Evolutionary conservation across 441 rosid genomes (phyloP), one percentile per base, ranked within the genome.

Genomic region (Croton laevigatus): DNA sequence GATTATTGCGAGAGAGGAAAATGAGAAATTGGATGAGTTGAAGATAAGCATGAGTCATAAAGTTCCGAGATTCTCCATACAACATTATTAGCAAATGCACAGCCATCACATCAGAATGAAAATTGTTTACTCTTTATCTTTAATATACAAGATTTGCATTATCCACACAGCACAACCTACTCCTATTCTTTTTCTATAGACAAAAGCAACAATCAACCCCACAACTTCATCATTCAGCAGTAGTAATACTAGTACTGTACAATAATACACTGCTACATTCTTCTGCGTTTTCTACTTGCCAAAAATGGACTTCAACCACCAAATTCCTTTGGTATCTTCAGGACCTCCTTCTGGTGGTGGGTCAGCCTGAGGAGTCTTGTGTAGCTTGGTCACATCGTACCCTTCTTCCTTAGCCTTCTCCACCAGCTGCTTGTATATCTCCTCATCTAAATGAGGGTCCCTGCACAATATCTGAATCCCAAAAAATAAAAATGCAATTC

Each of bases 251-350:
- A 12, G 4, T 46, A 46, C 51, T 46, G 0, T 5, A 46, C 51
- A 46, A 3, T 27, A 46, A 3, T 27, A 13, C 4, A 9, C 46
- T 42, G 11, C 46, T 4, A 27, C 11, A 42, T 5, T 13, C 51
- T 46, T 11, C 34, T 59, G 1, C 5, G 16, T 8, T 57, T 48
- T 22, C 70, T 85, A 86, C 75, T 60, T 86, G 8, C 97, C 97
- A 0, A 94, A 36, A 17, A 94, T 8, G 69, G 97, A 90, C 71
- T 86, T 90, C 79, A 91, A 11, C 98, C 97, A 91, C 98, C 97
- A 90, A 16, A 90, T 32, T 59, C 98, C 98, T 73, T 89, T 89
- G 59, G 84, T 59, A 82, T 91, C 97, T 38, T 71, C 68, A 0
- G 94, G 87, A 20, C 88, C 81, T 16, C 83, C 78, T 59, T 80